Percentiles rank a stretch among this genome's conserved stretches.
phyloP scores from a whole-genome alignment of 768 basidiomycete genomes.

The Lactarius hengduanensis region DNA sequence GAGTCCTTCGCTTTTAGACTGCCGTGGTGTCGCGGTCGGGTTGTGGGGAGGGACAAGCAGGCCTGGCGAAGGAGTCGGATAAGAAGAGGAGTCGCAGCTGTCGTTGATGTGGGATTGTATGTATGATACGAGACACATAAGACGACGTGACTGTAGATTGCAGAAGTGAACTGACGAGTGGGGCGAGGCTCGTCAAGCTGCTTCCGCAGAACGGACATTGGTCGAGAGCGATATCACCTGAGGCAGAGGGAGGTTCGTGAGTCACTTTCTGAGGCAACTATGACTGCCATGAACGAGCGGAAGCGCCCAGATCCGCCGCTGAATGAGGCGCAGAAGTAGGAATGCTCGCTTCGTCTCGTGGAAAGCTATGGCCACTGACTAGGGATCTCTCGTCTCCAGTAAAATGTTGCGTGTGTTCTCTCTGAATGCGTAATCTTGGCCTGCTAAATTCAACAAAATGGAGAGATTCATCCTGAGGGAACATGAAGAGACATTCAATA shows the following conservation, averaged over 20 bases:
- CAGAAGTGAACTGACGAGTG: constrained; percentile 31
- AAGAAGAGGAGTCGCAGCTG: no score
- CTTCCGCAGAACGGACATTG: constrained; percentile 37
- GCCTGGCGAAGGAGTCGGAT: no score
- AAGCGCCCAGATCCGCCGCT: not conserved
- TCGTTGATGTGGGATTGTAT: no score
- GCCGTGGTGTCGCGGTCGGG: no score
- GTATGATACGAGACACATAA: no score
- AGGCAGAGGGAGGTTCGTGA: constrained; percentile 12
- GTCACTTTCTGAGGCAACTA: no score
- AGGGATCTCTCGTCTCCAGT: not conserved
- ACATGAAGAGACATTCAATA: not conserved
- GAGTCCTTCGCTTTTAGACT: no score
- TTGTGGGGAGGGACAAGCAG: no score
- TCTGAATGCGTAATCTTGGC: constrained; percentile 13
- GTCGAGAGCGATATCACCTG: constrained; percentile 17
- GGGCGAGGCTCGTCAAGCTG: constrained; percentile 32
- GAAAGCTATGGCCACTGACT: no score
- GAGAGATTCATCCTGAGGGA: not conserved
- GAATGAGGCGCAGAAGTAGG: not conserved
- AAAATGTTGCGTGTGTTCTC: not conserved
- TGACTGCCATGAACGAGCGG: not conserved
- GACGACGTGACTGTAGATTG: no score
- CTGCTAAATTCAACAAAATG: constrained; percentile 20
- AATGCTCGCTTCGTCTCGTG: not conserved